Evolutionary conservation across 352 stramenopile species (phyloP), one percentile per base, ranked within the genome.

Genomic region (Nothophytophthora sp.): DNA sequence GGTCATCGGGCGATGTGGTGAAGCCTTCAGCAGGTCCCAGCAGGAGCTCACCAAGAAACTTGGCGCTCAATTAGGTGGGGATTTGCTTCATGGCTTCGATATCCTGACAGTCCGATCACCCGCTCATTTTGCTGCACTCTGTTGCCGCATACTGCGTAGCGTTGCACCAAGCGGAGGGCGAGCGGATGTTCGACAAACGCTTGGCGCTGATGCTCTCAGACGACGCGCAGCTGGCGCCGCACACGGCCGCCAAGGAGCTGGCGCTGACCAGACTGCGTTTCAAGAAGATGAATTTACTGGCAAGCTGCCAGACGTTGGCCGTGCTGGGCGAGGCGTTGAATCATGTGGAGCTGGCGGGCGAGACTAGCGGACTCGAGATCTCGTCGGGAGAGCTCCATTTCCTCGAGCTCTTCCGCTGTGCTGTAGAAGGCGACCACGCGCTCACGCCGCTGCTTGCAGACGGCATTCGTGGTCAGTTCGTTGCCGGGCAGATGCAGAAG

Each of bases 351-450:
- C 47, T 63, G 7, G 57, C 53, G 25, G 70, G 71, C 2, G 55
- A 84, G 5, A 50, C 63, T 5, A 86, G 61, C 8, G 73, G 70
- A 0, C 47, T 64, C 15, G 76, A 90, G 12, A 51, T 82, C 5
- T 77, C 77, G 3, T 63, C 67, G 3, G 63, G 70, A 12, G 80
- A 91, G 33, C 55, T 88, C 12, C 76, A 76, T 34, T 84, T 91
- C 19, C 64, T 93, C 19, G 76, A 89, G 23, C 45, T 90, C 2
- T 69, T 91, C 38, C 70, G 74, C 8, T 88, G 80, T 16, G 71
- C 88, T n/a, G 65, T 90, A 13, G 76, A 93, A 39, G 62, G 73
- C 8, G 60, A 91, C 34, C 69, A 84, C 25, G 68, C 84, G 12
- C 63, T 93, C 20, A 89, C 80, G 33, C 72, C 70, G 4, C 63